Conservation (phyloP, 2,329 filamentous ascomycete species). For the Tolypocladium album region DNA sequence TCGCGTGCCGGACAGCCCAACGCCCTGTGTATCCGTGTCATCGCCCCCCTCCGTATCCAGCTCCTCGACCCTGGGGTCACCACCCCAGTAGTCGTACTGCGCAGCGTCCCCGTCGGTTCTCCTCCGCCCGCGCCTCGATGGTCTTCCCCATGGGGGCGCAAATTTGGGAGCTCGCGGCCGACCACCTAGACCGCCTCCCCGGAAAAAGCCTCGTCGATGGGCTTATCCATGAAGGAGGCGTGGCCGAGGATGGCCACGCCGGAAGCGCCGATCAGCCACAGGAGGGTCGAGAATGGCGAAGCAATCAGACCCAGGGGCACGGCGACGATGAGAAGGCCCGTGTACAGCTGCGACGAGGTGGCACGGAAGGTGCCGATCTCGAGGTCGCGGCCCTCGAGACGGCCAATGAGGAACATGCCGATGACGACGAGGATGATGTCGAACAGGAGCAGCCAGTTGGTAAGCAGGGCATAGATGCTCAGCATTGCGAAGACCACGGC, state of each 20-base stretch:
- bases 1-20: slow-evolving; percentile 38
- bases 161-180: slow-evolving; percentile 97
- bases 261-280: slow-evolving; percentile 94
- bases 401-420: slow-evolving; percentile 86
- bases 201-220: slow-evolving; percentile 99
- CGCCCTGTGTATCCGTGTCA: slow-evolving; percentile 43
- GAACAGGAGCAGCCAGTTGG: slow-evolving; percentile 78
- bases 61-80: slow-evolving; percentile 49
- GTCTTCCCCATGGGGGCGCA: slow-evolving; percentile 98
- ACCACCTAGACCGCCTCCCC: slow-evolving; percentile 99
- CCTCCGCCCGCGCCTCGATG: slow-evolving; percentile 77
- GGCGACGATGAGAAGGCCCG: slow-evolving; percentile 68
- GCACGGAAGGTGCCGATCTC: slow-evolving; percentile 74
- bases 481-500: slow-evolving; percentile 88
- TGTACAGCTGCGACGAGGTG: slow-evolving; percentile 90
- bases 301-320: slow-evolving; percentile 79
- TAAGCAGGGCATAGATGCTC: slow-evolving; percentile 87
- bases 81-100: slow-evolving; percentile 24
- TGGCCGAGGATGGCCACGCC: slow-evolving; percentile 92
- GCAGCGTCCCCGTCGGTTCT: slow-evolving; percentile 39
- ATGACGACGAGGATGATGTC: slow-evolving; percentile 80
- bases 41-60: slow-evolving; percentile 50
- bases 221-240: slow-evolving; percentile 93
- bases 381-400: slow-evolving; percentile 79
- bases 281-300: slow-evolving; percentile 71